Evolutionary conservation across 176 grass and related monocot species (phyloP).

Genomic region (Metroxylon sagu): DNA sequence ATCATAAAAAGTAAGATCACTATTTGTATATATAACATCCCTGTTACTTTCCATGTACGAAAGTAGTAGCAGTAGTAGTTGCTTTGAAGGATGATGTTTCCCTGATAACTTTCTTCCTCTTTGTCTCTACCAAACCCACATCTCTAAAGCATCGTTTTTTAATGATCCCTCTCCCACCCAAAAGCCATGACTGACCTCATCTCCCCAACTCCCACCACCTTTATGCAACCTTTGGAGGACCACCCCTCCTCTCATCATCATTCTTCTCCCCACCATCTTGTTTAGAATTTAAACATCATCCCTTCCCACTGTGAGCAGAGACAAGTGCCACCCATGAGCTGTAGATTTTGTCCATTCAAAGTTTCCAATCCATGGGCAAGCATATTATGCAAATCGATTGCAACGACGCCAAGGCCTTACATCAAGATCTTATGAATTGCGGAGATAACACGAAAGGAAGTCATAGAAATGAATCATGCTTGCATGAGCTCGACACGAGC

Average conservation of each 20-base stretch:
- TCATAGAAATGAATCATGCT: too few species aligned
- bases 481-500: too few species aligned
- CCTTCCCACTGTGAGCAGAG: background rate
- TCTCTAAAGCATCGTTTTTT: background rate
- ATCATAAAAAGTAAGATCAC: background rate
- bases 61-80: background rate
- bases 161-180: background rate
- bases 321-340: too few species aligned
- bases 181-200: conserved; percentile 1
- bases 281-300: background rate
- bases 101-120: background rate
- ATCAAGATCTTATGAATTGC: too few species aligned
- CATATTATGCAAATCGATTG: too few species aligned
- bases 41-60: background rate
- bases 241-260: background rate
- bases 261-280: background rate
- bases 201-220: conserved; percentile 3
- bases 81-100: conserved; percentile 1
- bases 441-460: too few species aligned
- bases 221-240: conserved; percentile 1
- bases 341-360: too few species aligned
- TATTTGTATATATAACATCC: background rate
- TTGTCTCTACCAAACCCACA: conserved; percentile 2
- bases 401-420: too few species aligned
- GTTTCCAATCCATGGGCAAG: too few species aligned